A percentile compares a stretch with the other conserved stretches of the same genome.
phyloP scores from a whole-genome alignment of 805 yeast species.

The Grigorovia yakushimaensis region DNA sequence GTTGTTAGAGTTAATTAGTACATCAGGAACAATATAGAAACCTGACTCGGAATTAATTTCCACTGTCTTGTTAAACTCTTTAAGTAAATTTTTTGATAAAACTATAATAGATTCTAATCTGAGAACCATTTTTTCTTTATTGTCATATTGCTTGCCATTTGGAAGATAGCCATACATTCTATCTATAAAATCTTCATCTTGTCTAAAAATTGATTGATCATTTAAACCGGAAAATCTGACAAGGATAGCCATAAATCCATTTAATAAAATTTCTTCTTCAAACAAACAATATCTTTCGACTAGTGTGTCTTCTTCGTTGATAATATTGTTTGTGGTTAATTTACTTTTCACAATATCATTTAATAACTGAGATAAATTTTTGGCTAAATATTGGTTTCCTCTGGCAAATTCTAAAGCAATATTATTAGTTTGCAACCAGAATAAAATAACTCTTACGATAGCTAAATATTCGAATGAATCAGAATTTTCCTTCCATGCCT shows the following conservation, averaged over 20 bases:
- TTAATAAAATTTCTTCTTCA: slow-evolving; percentile 53
- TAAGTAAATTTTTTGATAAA: slow-evolving; percentile 12
- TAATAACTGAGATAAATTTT: slow-evolving; percentile 22
- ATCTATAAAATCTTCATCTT: slow-evolving; percentile 8
- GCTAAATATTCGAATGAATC: slow-evolving; percentile 23
- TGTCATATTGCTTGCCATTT: slow-evolving; percentile 4
- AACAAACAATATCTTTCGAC: slow-evolving; percentile 48
- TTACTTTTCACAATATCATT: slow-evolving; percentile 22
- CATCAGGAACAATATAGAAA: not conserved
- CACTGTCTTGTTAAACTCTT: slow-evolving; percentile 13
- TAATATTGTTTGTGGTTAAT: slow-evolving; percentile 2
- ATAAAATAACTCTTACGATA: slow-evolving; percentile 40
- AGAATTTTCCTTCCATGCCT: slow-evolving; percentile 19
- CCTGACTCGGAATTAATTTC: slow-evolving; percentile 2
- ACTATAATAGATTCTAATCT: slow-evolving; percentile 12
- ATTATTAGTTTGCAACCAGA: slow-evolving; percentile 49
- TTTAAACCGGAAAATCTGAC: slow-evolving; percentile 51
- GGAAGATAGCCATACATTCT: slow-evolving; percentile 14
- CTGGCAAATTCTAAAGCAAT: slow-evolving; percentile 31
- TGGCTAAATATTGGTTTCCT: slow-evolving; percentile 25
- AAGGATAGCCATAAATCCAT: slow-evolving; percentile 40
- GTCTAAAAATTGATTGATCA: slow-evolving; percentile 29
- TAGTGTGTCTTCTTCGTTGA: slow-evolving; percentile 10
- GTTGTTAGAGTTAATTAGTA: not conserved
- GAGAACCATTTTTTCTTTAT: slow-evolving; percentile 6